Evolutionary conservation across 163 green algal species (phyloP).

Genomic region (Trebouxia gelatinosa): DNA sequence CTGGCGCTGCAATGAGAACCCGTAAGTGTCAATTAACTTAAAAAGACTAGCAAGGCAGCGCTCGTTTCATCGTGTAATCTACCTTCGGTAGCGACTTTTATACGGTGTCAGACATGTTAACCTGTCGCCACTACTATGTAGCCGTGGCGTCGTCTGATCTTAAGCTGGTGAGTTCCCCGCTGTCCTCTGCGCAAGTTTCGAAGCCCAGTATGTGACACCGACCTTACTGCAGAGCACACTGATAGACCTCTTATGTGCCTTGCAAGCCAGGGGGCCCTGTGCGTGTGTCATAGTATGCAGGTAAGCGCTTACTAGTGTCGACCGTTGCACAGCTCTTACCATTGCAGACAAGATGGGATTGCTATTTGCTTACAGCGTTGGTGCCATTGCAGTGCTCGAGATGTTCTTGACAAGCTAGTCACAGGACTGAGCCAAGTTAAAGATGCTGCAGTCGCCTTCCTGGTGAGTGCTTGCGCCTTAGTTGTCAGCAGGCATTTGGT

Average conservation of each 20-base stretch:
- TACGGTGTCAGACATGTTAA: no score
- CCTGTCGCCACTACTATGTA: slow-evolving; percentile 13
- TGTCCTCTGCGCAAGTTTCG: background rate
- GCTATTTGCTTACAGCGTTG: background rate
- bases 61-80: no score
- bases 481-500: background rate
- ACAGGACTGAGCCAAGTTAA: slow-evolving; percentile 14
- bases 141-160: background rate
- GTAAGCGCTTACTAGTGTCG: background rate
- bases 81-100: no score
- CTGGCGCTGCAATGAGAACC: no score
- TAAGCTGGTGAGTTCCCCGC: background rate
- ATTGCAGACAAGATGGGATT: background rate
- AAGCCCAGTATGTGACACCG: background rate
- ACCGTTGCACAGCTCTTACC: background rate
- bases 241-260: background rate
- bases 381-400: background rate
- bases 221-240: background rate
- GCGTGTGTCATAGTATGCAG: slow-evolving; percentile 16
- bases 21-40: no score
- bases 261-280: slow-evolving; percentile 7
- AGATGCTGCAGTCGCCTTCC: background rate
- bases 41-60: no score
- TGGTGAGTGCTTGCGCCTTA: background rate
- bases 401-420: slow-evolving; percentile 13